phyloP scores from a whole-genome alignment of 2,329 filamentous ascomycete species.

The Trichoderma sp. region DNA sequence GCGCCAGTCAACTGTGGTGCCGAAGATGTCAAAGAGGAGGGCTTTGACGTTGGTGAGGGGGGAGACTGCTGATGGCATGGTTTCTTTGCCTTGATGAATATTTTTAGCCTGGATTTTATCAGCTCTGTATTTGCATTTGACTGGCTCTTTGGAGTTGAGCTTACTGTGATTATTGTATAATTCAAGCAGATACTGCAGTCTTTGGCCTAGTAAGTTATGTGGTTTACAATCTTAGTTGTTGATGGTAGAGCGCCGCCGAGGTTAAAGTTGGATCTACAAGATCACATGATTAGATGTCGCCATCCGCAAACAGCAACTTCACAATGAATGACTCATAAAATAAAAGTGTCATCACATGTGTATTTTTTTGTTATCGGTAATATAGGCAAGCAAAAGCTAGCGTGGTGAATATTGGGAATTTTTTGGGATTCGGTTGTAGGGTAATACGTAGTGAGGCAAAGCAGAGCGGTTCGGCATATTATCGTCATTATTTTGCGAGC shows the following conservation, averaged over 20 bases:
- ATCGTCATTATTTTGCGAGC: background rate
- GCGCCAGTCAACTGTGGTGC: slow-evolving; percentile 80
- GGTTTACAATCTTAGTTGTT: background rate
- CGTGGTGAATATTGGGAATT: background rate
- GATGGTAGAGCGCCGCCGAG: background rate
- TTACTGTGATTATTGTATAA: background rate
- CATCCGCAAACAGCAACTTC: background rate
- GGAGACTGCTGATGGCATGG: slow-evolving; percentile 34
- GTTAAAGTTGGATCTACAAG: background rate
- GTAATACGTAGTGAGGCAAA: background rate
- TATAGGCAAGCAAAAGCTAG: background rate
- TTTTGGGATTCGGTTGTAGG: background rate
- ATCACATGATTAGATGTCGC: slow-evolving; percentile 23
- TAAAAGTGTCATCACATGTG: background rate
- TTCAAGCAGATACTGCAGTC: background rate
- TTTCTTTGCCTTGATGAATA: background rate
- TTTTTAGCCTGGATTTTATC: too few species aligned
- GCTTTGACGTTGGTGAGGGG: slow-evolving; percentile 51
- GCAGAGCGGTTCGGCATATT: background rate
- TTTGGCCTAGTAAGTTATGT: background rate
- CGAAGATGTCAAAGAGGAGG: slow-evolving; percentile 75
- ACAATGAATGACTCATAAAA: background rate
- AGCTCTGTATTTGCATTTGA: background rate
- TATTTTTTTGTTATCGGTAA: too few species aligned
- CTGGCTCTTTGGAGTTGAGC: background rate